These are phyloP conservation scores for Euphorbia celastroides DNA, from an alignment of 441 rosid genomes.

Conservation along the genomic window DNA sequence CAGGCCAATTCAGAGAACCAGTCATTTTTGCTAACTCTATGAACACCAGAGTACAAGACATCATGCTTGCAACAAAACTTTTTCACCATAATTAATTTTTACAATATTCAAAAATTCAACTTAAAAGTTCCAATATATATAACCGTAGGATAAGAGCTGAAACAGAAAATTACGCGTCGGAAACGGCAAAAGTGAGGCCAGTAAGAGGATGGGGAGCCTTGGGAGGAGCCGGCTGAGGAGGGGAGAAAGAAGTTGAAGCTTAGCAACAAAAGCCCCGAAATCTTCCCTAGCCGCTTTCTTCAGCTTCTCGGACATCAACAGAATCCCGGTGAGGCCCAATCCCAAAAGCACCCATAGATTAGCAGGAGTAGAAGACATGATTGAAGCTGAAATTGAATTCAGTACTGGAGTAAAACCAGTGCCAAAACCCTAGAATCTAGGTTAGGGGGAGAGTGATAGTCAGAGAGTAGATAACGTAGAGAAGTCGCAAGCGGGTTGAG, in stretches of 20 bases:
- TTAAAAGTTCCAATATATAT: background rate
- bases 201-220: constrained; percentile 97
- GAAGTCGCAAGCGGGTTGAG: background rate
- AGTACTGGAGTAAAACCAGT: too few species aligned
- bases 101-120: background rate
- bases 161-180: constrained; percentile 55
- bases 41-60: background rate
- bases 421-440: too few species aligned
- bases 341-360: constrained; percentile 93
- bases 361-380: constrained; percentile 48
- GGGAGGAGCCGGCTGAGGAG: constrained; percentile 99
- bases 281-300: constrained; percentile 65
- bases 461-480: background rate
- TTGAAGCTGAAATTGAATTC: too few species aligned
- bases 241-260: constrained; percentile 83
- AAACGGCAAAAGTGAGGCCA: constrained; percentile 72
- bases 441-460: background rate
- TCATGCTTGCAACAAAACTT: background rate
- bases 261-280: constrained; percentile 85
- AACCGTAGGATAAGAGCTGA: too few species aligned
- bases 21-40: background rate
- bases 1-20: constrained; percentile 68
- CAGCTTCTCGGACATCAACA: constrained; percentile 50
- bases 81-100: background rate
- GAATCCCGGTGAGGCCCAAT: constrained; percentile 77